phyloP scores from a whole-genome alignment of 768 basidiomycete species.

The Sutorius australiensis region DNA sequence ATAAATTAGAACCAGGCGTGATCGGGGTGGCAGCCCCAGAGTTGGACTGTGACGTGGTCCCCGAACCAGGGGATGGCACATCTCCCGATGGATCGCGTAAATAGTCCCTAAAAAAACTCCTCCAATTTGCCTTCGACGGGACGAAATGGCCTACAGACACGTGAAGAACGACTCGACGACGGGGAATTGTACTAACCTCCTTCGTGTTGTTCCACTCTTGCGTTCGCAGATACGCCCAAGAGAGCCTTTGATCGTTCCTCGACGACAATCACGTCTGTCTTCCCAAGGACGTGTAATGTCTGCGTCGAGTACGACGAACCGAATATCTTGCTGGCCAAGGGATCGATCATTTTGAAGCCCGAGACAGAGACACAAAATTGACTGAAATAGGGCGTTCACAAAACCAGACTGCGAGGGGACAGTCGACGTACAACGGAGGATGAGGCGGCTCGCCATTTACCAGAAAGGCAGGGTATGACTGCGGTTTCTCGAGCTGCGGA shows the following conservation, averaged over 20 bases:
- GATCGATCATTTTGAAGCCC: slow-evolving; percentile 56
- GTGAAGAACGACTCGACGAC: slow-evolving; percentile 1
- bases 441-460: slow-evolving; percentile 63
- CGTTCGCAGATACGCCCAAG: slow-evolving; percentile 49
- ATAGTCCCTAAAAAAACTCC: slow-evolving; percentile 68
- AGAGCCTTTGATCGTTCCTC: slow-evolving; percentile 63
- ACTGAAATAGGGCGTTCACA: slow-evolving; percentile 32
- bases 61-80: slow-evolving; percentile 42
- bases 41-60: slow-evolving; percentile 33
- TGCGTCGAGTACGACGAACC: slow-evolving; percentile 57
- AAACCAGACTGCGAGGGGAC: neutral
- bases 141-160: slow-evolving; percentile 68
- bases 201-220: slow-evolving; percentile 70
- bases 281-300: slow-evolving; percentile 76
- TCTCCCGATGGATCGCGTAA: slow-evolving; percentile 48
- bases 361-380: slow-evolving; percentile 73
- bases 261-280: slow-evolving; percentile 68
- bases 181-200: slow-evolving; percentile 55
- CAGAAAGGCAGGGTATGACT: slow-evolving; percentile 54
- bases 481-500: slow-evolving; percentile 50
- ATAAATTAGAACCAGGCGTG: slow-evolving; percentile 9
- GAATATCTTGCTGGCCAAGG: slow-evolving; percentile 49
- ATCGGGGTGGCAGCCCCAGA: slow-evolving; percentile 50
- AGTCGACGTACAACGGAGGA: slow-evolving; percentile 60
- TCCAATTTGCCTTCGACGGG: slow-evolving; percentile 73